Base-by-base conservation (phyloP, 192 early-diverging fungal genomes). In the Geranomyces michiganensis region DNA sequence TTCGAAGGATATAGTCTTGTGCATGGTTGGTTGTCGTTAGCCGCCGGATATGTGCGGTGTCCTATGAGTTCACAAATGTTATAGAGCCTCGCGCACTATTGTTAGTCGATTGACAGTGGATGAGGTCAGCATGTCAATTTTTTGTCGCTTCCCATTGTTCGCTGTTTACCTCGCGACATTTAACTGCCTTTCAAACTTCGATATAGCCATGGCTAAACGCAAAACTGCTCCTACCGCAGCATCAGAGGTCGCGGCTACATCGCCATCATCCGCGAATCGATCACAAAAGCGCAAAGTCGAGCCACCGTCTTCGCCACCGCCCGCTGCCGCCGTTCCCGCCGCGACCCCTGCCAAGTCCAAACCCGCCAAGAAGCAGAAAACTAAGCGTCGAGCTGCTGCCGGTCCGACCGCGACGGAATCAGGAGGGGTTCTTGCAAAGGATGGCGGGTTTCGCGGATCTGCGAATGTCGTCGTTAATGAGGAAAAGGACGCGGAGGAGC, bases 401-500 rank as follows among this genome's bases (percentile, higher is more conserved):
- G 24, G 7, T 24, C 17, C 32, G n/a, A 21, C 32, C 17, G 43
- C 17, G 33, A 64, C 15, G 1, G 43, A 41, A 41, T 31, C 41
- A 6, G 13, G 5, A 6, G 41, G n/a, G 2, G n/a, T 14, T 1
- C 41, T 64, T 36, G 33, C 14, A 9, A 19, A 44, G 1, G 62
- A 46, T 21, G 12, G 17, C 41, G 62, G 41, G 14, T 31, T 36
- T 43, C 21, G 41, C 5, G 41, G n/a, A 9, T 14, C n/a, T 17
- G 62, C 15, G 41, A 4, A n/a, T 7, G 21, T 36, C n/a, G 32
- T 64, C 62, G 32, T 22, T 13, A 44, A 58, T 1, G 56, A 36
- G 41, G 36, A 41, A 10, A 92, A 91, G 77, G 86, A 91, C 32
- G 75, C 80, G 46, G 84, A 87, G 7, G 93, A 94, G 68, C 53